Evolutionary conservation across 345 rosid genomes (phyloP).

Genomic region (Gossypium sturtianum): DNA sequence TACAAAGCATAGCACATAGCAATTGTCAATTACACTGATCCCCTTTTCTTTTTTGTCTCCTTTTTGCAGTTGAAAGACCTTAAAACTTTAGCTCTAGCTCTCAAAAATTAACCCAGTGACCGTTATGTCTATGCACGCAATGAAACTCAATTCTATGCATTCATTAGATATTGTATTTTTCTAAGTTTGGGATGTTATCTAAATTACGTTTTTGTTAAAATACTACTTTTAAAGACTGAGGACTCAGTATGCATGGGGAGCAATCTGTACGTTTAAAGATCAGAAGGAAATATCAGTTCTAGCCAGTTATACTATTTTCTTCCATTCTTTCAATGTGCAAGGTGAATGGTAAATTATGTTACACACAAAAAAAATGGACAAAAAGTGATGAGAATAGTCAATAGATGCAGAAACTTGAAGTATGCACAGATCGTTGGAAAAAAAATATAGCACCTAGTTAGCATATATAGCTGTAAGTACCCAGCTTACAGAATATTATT

Average conservation of each 20-base stretch:
- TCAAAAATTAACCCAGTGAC: background rate
- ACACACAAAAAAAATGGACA: background rate
- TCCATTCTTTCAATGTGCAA: background rate
- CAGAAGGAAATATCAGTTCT: background rate
- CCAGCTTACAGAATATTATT: background rate
- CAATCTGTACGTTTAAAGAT: background rate
- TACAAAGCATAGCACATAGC: background rate
- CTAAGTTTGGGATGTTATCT: background rate
- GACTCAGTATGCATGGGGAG: background rate
- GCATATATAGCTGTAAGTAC: background rate
- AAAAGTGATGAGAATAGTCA: background rate
- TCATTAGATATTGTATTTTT: background rate
- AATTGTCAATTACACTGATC: background rate
- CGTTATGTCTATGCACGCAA: background rate
- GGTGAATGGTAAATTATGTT: background rate
- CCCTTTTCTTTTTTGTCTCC: background rate
- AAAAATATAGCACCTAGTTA: background rate
- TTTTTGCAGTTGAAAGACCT: background rate
- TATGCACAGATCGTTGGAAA: background rate
- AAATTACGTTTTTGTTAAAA: background rate
- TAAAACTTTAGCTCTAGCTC: background rate
- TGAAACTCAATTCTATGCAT: background rate
- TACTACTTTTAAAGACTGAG: background rate
- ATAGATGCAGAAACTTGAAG: background rate
- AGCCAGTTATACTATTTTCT: background rate